These are phyloP conservation scores for Syzygium malaccense DNA, from an alignment of 441 rosid species.

Conservation along the genomic window DNA sequence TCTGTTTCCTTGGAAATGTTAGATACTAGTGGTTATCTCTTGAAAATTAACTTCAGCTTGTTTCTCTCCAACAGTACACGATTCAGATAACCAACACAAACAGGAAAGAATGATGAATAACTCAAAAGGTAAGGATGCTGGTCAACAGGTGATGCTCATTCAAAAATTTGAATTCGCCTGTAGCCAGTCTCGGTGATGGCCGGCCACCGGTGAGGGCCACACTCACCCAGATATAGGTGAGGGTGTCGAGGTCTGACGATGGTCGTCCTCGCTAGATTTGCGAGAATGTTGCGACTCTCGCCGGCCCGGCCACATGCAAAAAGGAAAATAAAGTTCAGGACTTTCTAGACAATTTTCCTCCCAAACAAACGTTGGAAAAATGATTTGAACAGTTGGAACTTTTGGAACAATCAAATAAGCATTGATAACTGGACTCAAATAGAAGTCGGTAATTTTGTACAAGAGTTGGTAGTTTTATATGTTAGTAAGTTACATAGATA, in stretches of 20 bases:
- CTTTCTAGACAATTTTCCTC: neutral
- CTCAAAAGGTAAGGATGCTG: neutral
- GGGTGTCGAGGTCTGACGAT: neutral
- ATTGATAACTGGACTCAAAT: accelerated
- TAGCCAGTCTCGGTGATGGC: neutral
- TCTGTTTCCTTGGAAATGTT: no score
- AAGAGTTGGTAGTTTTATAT: accelerated
- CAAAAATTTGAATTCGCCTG: accelerated
- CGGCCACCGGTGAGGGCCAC: neutral
- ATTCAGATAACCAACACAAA: neutral
- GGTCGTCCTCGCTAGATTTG: neutral
- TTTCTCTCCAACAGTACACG: neutral
- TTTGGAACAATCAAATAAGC: neutral
- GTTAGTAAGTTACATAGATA: neutral
- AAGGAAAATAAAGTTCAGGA: neutral
- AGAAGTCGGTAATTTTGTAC: neutral
- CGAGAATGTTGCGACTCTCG: accelerated
- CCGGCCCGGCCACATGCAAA: neutral
- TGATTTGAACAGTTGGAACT: neutral
- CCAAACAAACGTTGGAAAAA: neutral
- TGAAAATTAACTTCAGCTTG: no score
- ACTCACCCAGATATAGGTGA: neutral
- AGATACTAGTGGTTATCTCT: no score
- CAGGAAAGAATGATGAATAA: neutral
- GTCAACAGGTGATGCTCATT: neutral